phyloP scores from a whole-genome alignment of 2,329 filamentous ascomycete genomes.

The Colletotrichum chlorophyti region DNA sequence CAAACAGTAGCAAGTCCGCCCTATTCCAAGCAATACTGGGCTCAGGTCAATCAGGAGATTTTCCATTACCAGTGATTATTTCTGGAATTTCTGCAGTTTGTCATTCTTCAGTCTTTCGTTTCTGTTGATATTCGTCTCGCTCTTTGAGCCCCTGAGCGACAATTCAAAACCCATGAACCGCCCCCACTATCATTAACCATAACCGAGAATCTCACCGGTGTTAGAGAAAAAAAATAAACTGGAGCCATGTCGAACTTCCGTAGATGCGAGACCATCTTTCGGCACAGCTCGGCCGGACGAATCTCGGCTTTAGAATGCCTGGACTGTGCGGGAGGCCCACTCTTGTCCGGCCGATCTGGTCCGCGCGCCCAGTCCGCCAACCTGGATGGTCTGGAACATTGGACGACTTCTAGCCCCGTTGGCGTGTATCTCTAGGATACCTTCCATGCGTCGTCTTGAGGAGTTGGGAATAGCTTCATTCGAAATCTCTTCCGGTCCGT shows the following conservation, averaged over 20 bases:
- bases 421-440: too few species aligned
- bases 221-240: neutral
- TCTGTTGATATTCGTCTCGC: neutral
- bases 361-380: neutral
- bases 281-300: slow-evolving; percentile 28
- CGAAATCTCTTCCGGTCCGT: neutral
- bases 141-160: neutral
- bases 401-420: too few species aligned
- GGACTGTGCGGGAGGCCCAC: neutral
- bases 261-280: slow-evolving; percentile 24
- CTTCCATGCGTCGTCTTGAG: too few species aligned
- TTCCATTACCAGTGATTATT: neutral
- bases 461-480: slow-evolving; percentile 11
- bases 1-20: neutral
- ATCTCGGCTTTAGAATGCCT: slow-evolving; percentile 15
- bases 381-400: neutral
- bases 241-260: slow-evolving; percentile 23
- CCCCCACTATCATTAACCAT: neutral
- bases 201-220: neutral
- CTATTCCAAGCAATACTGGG: slow-evolving; percentile 7
- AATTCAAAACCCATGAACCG: neutral
- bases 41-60: slow-evolving; percentile 6
- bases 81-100: neutral
- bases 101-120: neutral
- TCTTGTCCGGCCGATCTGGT: neutral